Percentiles rank a stretch among this genome's conserved stretches.
Evolutionary conservation across 495 filamentous ascomycete species (phyloP).

Genomic region (Aspergillus steynii): DNA sequence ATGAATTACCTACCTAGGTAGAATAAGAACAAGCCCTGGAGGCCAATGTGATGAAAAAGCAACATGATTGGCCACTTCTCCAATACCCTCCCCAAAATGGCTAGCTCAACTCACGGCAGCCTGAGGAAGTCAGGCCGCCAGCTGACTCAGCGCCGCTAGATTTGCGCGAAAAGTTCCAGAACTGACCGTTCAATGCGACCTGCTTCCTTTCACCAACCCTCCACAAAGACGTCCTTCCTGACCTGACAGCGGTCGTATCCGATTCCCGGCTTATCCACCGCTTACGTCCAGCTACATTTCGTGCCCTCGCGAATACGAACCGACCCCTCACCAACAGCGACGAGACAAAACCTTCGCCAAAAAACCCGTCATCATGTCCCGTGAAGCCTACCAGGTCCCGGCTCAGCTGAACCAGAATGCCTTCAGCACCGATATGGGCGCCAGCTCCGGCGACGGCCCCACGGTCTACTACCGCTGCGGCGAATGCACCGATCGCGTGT

Average conservation of each 20-base stretch:
- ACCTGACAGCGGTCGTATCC: neutral
- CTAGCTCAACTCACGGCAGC: neutral
- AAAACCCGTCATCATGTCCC: constrained; percentile 37
- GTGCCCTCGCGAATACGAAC: neutral
- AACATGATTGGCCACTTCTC: constrained; percentile 2
- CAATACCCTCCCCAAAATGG: neutral
- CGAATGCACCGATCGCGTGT: constrained; percentile 83
- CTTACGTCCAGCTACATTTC: constrained; percentile 5
- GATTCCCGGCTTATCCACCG: neutral
- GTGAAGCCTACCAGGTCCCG: constrained; percentile 54
- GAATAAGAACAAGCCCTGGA: too few relatives aligned
- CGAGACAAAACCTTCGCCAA: neutral
- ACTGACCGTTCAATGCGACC: neutral
- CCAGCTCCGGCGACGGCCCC: constrained; percentile 35
- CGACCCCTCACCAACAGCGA: neutral
- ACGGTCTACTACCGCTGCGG: constrained; percentile 87
- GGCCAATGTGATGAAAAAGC: neutral
- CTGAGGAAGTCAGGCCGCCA: neutral
- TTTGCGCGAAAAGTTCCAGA: constrained; percentile 16
- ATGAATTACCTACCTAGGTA: too few relatives aligned
- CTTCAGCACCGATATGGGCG: constrained; percentile 37
- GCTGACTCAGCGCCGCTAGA: constrained; percentile 7
- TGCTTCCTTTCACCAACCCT: neutral
- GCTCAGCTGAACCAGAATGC: constrained; percentile 34
- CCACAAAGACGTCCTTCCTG: neutral